These are phyloP conservation scores for Lactarius quietus DNA, from an alignment of 768 basidiomycete species.

Conservation along the genomic window DNA sequence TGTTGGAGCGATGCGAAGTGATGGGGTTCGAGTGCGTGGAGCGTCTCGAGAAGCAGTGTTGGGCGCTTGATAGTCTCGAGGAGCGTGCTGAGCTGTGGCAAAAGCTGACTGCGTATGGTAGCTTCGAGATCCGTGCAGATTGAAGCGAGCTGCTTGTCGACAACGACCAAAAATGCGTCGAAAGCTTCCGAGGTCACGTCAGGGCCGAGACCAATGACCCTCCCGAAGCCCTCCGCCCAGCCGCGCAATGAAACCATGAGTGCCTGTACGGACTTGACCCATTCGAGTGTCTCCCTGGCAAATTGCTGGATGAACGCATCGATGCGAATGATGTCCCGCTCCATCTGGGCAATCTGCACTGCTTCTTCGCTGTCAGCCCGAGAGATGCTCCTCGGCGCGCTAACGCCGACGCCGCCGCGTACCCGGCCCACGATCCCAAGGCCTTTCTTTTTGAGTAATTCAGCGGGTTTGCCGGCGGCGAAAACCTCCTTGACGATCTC, in stretches of 20 bases:
- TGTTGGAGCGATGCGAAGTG: slow-evolving; percentile 69
- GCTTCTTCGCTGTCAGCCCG: slow-evolving; percentile 31
- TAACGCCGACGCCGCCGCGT: slow-evolving; percentile 62
- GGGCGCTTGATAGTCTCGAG: slow-evolving; percentile 60
- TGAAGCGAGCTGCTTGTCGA: slow-evolving; percentile 51
- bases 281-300: slow-evolving; percentile 21
- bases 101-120: slow-evolving; percentile 49
- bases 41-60: slow-evolving; percentile 60
- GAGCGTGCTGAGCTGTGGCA: slow-evolving; percentile 56
- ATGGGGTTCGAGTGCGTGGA: slow-evolving; percentile 67
- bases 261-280: slow-evolving; percentile 19
- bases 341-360: slow-evolving; percentile 19
- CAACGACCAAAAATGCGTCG: slow-evolving; percentile 49
- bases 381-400: slow-evolving; percentile 48
- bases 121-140: slow-evolving; percentile 52
- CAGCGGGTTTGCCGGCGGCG: slow-evolving; percentile 28
- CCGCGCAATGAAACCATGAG: slow-evolving; percentile 11
- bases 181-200: slow-evolving; percentile 30
- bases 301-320: slow-evolving; percentile 20
- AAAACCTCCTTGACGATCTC: slow-evolving; percentile 81
- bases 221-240: slow-evolving; percentile 26
- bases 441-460: slow-evolving; percentile 34
- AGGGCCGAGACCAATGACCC: slow-evolving; percentile 29
- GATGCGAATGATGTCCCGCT: slow-evolving; percentile 13
- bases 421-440: slow-evolving; percentile 53